These are phyloP conservation scores for Deakozyma indianensis DNA, from an alignment of 805 yeast species.

Conservation along the genomic window DNA sequence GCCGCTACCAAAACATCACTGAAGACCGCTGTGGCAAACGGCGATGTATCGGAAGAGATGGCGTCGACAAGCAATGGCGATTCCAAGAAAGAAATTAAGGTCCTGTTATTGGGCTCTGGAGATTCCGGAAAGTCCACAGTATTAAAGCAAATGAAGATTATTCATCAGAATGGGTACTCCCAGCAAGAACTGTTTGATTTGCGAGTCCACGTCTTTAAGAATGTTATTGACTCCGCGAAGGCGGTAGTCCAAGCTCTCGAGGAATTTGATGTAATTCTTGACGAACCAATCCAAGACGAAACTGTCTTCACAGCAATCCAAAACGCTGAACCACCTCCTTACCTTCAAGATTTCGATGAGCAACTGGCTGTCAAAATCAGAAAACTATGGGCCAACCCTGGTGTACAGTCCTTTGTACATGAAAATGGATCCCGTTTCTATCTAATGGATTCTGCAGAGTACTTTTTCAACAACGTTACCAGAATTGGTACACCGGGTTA, in stretches of 20 bases:
- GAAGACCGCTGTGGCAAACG: background rate
- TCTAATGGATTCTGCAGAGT: constrained; percentile 65
- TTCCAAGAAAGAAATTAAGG: constrained; percentile 40
- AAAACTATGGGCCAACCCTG: constrained; percentile 40
- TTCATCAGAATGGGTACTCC: constrained; percentile 58
- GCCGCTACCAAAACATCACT: background rate
- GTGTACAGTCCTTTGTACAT: constrained; percentile 26
- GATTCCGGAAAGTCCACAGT: constrained; percentile 93
- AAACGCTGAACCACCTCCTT: constrained; percentile 2
- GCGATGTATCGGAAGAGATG: background rate
- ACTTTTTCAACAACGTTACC: constrained; percentile 52
- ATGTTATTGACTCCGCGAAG: constrained; percentile 63
- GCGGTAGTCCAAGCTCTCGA: constrained; percentile 53
- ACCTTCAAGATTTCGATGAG: background rate
- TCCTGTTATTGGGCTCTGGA: constrained; percentile 78
- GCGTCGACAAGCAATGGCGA: background rate
- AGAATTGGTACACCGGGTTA: constrained; percentile 48
- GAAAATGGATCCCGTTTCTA: constrained; percentile 43
- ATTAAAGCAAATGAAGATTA: constrained; percentile 70
- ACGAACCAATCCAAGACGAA: constrained; percentile 6
- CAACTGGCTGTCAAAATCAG: constrained; percentile 33
- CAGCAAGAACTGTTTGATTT: constrained; percentile 60
- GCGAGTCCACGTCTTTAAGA: constrained; percentile 65
- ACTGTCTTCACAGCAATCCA: constrained; percentile 14
- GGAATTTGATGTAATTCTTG: constrained; percentile 28